Evolutionary conservation across 306 rosid genomes (phyloP), one percentile per base, ranked within the genome.

Genomic region (Sicyos baderoa): DNA sequence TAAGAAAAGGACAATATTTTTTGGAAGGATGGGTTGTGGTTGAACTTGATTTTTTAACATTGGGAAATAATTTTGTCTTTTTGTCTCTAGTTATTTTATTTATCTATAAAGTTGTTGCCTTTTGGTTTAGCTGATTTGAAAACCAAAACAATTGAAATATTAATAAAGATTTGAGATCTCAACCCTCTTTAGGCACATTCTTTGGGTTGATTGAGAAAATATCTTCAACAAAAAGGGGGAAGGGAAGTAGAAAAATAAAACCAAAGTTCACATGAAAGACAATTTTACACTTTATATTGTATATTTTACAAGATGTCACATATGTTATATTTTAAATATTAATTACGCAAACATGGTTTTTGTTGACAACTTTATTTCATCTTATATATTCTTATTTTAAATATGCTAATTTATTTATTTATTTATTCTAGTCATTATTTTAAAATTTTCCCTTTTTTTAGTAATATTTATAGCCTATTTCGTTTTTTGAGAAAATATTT

Each of bases 11-110:
- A 35, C 42, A 35, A 35, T n/a, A n/a, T 0, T 35, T 35, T 35
- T 35, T 35, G 42, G 42, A 58, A 27, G 65, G 65, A 14, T 58
- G 45, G 65, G 45, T 29, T 58, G 66, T 59, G 18, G 63, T 6
- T 25, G 15, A 16, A 16, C 2, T 15, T 59, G 47, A 40, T 40
- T 40, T 40, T 40, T 40, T 32, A n/a, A 17, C 17, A 17, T 19
- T 63, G 70, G 17, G 35, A 63, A 42, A 17, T 35, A 9, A 40
- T 29, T 29, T 42, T 64, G 35, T 64, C 70, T 21, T 19, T 40
- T 42, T 51, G 44, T 42, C 32, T 64, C 70, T 64, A 19, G 12
- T 19, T 29, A 63, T 37, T 29, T 9, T 61, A 9, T 61, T 3
- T 21, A 32, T 15, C 49, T 61, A 9, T 40, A 40, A 42, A 11